Conservation (phyloP, 176 grass and related monocot species). For the maize (Zea mays) region DNA sequence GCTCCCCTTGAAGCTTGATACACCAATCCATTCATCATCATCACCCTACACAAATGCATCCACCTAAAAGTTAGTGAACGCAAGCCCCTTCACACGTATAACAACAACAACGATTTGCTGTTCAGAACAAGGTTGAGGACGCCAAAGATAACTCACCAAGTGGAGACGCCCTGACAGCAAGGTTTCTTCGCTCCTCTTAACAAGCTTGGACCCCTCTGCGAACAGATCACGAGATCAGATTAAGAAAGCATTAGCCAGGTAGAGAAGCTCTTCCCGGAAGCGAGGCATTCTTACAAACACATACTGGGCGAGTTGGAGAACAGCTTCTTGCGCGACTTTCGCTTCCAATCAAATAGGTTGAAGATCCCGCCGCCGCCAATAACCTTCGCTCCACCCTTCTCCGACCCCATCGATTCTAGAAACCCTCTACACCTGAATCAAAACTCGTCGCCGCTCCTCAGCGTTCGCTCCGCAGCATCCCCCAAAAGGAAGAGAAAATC, state of each 20-base stretch:
- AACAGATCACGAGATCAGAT: conserved; percentile 11
- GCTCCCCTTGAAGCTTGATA: conserved; percentile 65
- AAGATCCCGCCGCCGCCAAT: conserved; percentile 50
- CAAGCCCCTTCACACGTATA: neutral
- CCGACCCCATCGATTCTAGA: conserved; percentile 46
- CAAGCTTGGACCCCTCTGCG: conserved; percentile 68
- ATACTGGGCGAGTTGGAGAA: conserved; percentile 78
- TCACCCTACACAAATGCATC: conserved; percentile 46
- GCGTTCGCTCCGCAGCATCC: conserved; percentile 25
- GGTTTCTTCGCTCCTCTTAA: conserved; percentile 58
- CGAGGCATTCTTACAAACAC: conserved; percentile 27
- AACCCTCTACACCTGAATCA: neutral
- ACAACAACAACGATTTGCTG: too few species aligned
- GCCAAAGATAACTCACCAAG: conserved; percentile 49
- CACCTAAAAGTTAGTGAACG: neutral
- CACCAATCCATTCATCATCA: conserved; percentile 55
- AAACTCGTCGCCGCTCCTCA: neutral
- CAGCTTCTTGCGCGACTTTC: conserved; percentile 83
- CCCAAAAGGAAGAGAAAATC: neutral
- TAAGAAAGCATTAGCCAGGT: neutral
- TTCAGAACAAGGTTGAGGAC: neutral
- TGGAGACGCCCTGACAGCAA: conserved; percentile 53
- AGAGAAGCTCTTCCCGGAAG: neutral
- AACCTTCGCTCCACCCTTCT: conserved; percentile 49
- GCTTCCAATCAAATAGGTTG: conserved; percentile 81